Conservation (phyloP, 495 filamentous ascomycete genomes). For the Aspergillus sparsus region DNA sequence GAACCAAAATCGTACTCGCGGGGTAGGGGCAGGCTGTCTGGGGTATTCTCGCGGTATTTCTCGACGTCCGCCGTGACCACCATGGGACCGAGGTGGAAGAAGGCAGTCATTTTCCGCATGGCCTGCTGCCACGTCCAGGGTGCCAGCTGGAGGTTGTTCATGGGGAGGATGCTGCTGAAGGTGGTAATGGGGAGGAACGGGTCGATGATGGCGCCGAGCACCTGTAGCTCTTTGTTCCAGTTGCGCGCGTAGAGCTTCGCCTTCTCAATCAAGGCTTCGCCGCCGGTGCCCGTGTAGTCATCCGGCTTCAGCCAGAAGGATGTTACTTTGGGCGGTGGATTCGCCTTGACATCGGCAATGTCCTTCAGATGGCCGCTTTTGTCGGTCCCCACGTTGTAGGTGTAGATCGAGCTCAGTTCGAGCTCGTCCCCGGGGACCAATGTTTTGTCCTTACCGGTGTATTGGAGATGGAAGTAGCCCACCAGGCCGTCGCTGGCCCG, state of each 20-base stretch:
- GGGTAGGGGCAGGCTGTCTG: neutral
- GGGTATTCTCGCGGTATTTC: conserved; percentile 15
- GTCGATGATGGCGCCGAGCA: conserved; percentile 44
- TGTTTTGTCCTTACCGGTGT: neutral
- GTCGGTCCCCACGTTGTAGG: conserved; percentile 26
- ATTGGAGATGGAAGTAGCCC: conserved; percentile 37
- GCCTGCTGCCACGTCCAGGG: conserved; percentile 47
- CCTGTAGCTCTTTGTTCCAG: conserved; percentile 21
- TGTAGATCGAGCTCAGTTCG: conserved; percentile 33
- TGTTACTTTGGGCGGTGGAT: conserved; percentile 17
- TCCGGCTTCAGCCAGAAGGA: conserved; percentile 27
- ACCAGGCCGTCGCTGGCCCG: conserved; percentile 44
- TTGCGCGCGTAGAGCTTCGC: neutral
- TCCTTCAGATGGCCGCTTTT: conserved; percentile 3
- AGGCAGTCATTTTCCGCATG: conserved; percentile 46
- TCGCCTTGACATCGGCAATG: conserved; percentile 20
- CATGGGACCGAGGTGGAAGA: conserved; percentile 48
- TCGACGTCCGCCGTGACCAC: conserved; percentile 34
- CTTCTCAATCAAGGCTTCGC: neutral
- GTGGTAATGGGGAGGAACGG: conserved; percentile 46
- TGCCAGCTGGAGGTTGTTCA: conserved; percentile 34
- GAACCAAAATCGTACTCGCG: neutral
- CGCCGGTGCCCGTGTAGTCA: conserved; percentile 3
- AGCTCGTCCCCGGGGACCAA: conserved; percentile 19
- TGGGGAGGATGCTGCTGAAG: conserved; percentile 44